Evolutionary conservation across 257 asterid species (phyloP).

Genomic region (Catharanthus roseus): DNA sequence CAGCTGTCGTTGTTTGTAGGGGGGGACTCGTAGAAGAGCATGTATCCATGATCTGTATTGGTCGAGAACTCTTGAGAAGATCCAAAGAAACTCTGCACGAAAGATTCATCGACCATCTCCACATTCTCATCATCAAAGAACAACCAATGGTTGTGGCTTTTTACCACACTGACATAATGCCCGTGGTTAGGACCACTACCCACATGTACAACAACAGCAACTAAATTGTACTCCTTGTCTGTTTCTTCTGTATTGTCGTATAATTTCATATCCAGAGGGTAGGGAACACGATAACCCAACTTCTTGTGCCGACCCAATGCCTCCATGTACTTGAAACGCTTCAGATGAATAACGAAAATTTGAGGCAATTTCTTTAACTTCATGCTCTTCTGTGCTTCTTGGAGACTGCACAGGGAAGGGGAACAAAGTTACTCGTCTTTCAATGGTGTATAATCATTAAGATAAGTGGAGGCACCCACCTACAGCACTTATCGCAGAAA

Average conservation of each 20-base stretch:
- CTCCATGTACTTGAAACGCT: slow-evolving; percentile 82
- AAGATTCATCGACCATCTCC: slow-evolving; percentile 72
- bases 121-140: slow-evolving; percentile 76
- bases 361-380: slow-evolving; percentile 72
- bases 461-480: slow-evolving; percentile 32
- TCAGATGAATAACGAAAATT: slow-evolving; percentile 70
- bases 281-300: slow-evolving; percentile 64
- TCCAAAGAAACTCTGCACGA: slow-evolving; percentile 72
- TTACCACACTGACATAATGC: slow-evolving; percentile 76
- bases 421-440: slow-evolving; percentile 10
- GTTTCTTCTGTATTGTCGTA: slow-evolving; percentile 51
- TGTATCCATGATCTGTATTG: slow-evolving; percentile 75
- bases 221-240: slow-evolving; percentile 62
- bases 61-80: slow-evolving; percentile 75
- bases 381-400: slow-evolving; percentile 87
- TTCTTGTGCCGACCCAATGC: slow-evolving; percentile 65
- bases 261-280: slow-evolving; percentile 72
- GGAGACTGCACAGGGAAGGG: slow-evolving; percentile 43
- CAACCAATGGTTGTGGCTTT: slow-evolving; percentile 81
- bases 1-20: slow-evolving; percentile 16
- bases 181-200: slow-evolving; percentile 84
- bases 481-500: slow-evolving; percentile 86
- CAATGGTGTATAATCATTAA: neutral
- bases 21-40: slow-evolving; percentile 53
- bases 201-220: slow-evolving; percentile 75